These are phyloP conservation scores for Ophiognomonia clavigignenti-juglandacearum DNA, from an alignment of 2,329 filamentous ascomycete genomes.

Conservation along the genomic window DNA sequence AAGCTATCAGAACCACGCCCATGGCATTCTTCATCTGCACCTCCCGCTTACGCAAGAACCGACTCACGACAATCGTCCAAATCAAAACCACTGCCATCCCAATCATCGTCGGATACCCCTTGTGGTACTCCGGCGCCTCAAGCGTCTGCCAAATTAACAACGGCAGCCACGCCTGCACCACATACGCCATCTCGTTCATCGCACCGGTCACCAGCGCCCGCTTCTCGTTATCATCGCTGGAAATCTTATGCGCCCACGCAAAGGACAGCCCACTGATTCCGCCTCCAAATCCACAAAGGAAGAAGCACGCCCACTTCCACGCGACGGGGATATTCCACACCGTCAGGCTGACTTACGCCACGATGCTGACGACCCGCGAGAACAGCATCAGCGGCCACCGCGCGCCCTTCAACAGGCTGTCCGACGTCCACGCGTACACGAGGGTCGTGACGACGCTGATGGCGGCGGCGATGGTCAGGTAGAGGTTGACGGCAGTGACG, in stretches of 20 bases:
- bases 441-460: conserved; percentile 54
- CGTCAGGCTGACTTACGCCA: conserved; percentile 34
- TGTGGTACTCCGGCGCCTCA: conserved; percentile 42
- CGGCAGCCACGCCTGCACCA: conserved; percentile 66
- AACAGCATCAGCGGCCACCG: conserved; percentile 63
- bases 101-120: conserved; percentile 8
- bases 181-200: conserved; percentile 68
- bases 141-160: conserved; percentile 62
- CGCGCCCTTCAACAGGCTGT: conserved; percentile 51
- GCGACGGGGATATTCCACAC: conserved; percentile 41
- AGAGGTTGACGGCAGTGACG: conserved; percentile 41
- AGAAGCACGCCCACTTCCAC: conserved; percentile 61
- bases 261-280: conserved; percentile 42
- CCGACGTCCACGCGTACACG: conserved; percentile 62
- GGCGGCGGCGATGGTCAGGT: conserved; percentile 54
- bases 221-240: conserved; percentile 54
- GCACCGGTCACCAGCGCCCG: conserved; percentile 57
- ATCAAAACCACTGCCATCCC: conserved; percentile 3
- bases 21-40: too few species aligned
- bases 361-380: conserved; percentile 37
- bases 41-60: conserved; percentile 1
- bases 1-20: too few species aligned
- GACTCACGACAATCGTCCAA: background rate
- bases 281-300: conserved; percentile 48
- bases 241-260: conserved; percentile 47